Evolutionary conservation across 192 early-diverging fungal species (phyloP).

Genomic region (Hyaloraphidium curvatum): DNA sequence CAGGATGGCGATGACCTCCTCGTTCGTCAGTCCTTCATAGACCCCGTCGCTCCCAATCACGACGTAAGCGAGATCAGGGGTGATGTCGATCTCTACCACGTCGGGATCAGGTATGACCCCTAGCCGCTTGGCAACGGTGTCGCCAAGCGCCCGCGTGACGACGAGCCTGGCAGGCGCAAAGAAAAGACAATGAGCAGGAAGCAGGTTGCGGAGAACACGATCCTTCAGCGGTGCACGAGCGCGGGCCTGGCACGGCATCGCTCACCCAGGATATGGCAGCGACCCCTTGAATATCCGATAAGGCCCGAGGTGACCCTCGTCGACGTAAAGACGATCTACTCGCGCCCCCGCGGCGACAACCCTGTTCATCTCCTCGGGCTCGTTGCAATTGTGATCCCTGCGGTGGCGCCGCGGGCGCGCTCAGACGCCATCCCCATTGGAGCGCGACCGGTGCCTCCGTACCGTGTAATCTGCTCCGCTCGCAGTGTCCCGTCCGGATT

Average conservation of each 20-base stretch:
- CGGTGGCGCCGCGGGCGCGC: background rate
- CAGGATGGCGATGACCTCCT: background rate
- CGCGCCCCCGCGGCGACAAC: background rate
- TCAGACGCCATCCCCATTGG: background rate
- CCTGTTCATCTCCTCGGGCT: background rate
- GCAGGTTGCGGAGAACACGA: no score
- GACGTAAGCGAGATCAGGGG: background rate
- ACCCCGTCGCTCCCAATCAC: background rate
- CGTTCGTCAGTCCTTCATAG: background rate
- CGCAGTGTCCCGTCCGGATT: background rate
- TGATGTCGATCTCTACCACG: background rate
- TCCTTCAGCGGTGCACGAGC: no score
- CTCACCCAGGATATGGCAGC: background rate
- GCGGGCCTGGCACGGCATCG: no score
- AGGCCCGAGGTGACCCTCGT: background rate
- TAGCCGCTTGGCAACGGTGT: background rate
- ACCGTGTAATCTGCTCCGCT: background rate
- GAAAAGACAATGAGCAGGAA: no score
- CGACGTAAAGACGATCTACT: background rate
- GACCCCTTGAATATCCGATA: background rate
- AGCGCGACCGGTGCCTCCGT: background rate
- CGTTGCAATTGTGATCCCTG: background rate
- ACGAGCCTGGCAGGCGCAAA: no score
- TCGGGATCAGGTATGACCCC: background rate
- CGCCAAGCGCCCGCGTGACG: background rate